Base-by-base conservation (phyloP, 2,329 filamentous ascomycete genomes). In the Pyricularia sp. region DNA sequence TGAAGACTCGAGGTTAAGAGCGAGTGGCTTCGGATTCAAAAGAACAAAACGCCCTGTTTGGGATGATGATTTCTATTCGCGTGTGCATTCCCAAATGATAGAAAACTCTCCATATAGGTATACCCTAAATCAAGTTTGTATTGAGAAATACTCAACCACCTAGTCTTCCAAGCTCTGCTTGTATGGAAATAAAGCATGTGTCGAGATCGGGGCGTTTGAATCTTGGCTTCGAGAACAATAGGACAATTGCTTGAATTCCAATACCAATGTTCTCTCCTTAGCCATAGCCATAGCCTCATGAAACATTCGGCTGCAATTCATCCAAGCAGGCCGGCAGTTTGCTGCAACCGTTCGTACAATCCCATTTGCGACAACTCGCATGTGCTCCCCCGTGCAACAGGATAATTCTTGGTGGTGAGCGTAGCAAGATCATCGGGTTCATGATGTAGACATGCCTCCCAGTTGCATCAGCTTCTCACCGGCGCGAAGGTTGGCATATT, bases 401-500 rank as follows among this genome's bases (percentile, higher is more conserved):
- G n/a, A 61, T 26, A 12, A 11, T 14, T 26, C n/a, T 9, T 26
- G n/a, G 58, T 4, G 23, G 58, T 61, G 23, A 4, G 25, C 10
- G 4, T 26, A 26, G 11, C 17, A 23, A 61, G 11, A 61, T 26
- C 14, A 61, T 26, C 23, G 25, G n/a, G 23, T 17, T 66, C 50
- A 67, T 25, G 66, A 67, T 14, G 30, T 61, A 55, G 66, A 68
- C 66, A 68, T 68, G 23, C 66, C 66, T 63, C 66, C 58, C 66
- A 68, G 23, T 31, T 68, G 66, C 73, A 90, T 78, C 66, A 90
- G 77, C 33, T 83, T 81, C 76, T 90, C 84, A 55, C 88, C 88
- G 50, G 84, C 86, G 70, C 82, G 82, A 64, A 88, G 77, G 75
- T 90, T 90, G 71, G 88, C 87, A 73, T 87, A 88, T 71, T 87